Evolutionary conservation across 192 early-diverging fungal genomes (phyloP), one percentile per base, ranked within the genome.

Genomic region (Coemansia sp.): DNA sequence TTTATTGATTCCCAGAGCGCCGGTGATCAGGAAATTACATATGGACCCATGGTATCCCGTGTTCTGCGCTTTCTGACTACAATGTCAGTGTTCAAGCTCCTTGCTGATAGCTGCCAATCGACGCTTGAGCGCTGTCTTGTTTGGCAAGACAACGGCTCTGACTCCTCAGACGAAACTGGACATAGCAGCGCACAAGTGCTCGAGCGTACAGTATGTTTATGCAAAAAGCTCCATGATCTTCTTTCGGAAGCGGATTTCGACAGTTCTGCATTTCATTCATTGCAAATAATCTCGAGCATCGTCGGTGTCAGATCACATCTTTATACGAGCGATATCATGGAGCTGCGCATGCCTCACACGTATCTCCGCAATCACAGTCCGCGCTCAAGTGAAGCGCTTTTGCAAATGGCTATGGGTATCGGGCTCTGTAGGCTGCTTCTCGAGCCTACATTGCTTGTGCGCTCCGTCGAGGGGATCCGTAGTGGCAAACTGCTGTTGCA

Each of bases 291-390:
- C 3, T 54, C 71, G 1, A 63, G 64, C 42, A 62, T 79, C 6
- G 38, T 68, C 0, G 77, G 77, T 34, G 64, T 79, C 32, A 71
- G 63, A 1, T 31, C 64, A 22, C 54, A 60, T 31, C 30, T 69
- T 51, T 40, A 31, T 30, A 45, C 66, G 6, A 57, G 51, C 50
- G 61, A 70, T 28, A 2, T 69, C 5, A 16, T 28, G 7, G 8
- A 49, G 16, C 55, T 79, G 18, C 71, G 68, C 0, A 42, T 69
- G 50, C 76, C 76, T 10, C 59, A 69, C 25, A 22, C 73, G 29
- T 67, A 73, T 7, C 48, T 67, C 18, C 76, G 76, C 29, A 63
- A 68, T 31, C 66, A 63, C 52, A 73, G 63, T 28, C 71, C 77
- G 48, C 60, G 61, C 42, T 79, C 77, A 22, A 64, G 42, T 48